phyloP scores from a whole-genome alignment of 169 alveolate species.

The Cryptosporidium sp. region DNA sequence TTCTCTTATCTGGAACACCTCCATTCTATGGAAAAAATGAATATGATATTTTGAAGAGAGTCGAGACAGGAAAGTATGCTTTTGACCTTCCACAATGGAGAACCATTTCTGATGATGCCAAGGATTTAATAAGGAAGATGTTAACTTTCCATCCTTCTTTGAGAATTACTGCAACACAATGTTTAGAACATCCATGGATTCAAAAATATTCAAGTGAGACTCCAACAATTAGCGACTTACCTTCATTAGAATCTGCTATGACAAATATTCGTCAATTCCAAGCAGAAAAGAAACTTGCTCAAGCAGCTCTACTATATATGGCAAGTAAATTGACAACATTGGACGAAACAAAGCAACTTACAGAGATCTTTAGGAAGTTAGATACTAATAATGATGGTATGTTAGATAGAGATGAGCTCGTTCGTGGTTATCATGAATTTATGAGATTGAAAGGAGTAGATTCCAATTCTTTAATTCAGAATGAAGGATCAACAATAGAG shows the following conservation, averaged over 20 bases:
- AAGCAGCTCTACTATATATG: slow-evolving; percentile 91
- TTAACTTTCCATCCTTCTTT: slow-evolving; percentile 86
- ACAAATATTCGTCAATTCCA: slow-evolving; percentile 87
- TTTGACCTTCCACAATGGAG: slow-evolving; percentile 83
- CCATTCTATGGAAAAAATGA: slow-evolving; percentile 91
- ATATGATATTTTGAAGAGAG: slow-evolving; percentile 88
- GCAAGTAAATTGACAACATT: slow-evolving; percentile 91
- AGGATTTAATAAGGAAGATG: slow-evolving; percentile 88
- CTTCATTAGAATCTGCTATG: slow-evolving; percentile 79
- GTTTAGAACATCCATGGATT: slow-evolving; percentile 92
- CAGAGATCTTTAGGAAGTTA: slow-evolving; percentile 89
- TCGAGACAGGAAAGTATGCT: slow-evolving; percentile 87
- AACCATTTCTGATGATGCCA: slow-evolving; percentile 88
- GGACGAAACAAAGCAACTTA: slow-evolving; percentile 90
- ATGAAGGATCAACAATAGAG: slow-evolving; percentile 84
- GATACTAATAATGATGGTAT: slow-evolving; percentile 93
- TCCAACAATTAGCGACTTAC: slow-evolving; percentile 64
- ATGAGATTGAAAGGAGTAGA: slow-evolving; percentile 86
- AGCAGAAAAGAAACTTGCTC: slow-evolving; percentile 89
- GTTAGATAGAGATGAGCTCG: slow-evolving; percentile 87
- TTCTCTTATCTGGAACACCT: slow-evolving; percentile 90
- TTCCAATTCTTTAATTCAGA: slow-evolving; percentile 77
- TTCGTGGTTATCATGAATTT: slow-evolving; percentile 88
- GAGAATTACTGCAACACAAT: slow-evolving; percentile 88
- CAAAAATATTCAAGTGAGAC: slow-evolving; percentile 80